phyloP scores from a whole-genome alignment of 2,329 filamentous ascomycete genomes.

The Colletotrichum costaricense region DNA sequence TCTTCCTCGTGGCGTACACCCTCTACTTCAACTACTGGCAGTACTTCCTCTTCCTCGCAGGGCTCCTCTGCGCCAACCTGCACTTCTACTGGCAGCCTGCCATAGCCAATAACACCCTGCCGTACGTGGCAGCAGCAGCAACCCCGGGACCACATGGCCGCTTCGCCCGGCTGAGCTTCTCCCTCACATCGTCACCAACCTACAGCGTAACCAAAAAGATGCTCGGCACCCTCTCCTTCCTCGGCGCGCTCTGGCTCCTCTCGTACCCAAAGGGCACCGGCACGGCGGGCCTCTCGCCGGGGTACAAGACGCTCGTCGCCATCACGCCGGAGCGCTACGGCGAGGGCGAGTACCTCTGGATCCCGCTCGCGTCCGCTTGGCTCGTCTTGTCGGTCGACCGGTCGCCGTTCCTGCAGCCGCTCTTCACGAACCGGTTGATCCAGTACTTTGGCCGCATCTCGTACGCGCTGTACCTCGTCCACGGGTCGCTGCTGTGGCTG shows the following conservation, averaged over 20 bases:
- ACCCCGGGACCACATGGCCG: neutral
- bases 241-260: slow-evolving; percentile 14
- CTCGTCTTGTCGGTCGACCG: slow-evolving; percentile 16
- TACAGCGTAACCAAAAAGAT: neutral
- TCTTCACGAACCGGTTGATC: slow-evolving; percentile 69
- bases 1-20: slow-evolving; percentile 53
- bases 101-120: neutral
- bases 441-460: slow-evolving; percentile 73
- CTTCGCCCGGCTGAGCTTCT: neutral
- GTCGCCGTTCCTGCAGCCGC: slow-evolving; percentile 59
- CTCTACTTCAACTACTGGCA: slow-evolving; percentile 37
- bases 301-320: neutral
- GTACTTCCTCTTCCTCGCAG: slow-evolving; percentile 26
- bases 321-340: neutral
- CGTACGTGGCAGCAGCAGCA: neutral
- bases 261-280: slow-evolving; percentile 4
- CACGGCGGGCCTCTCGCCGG: slow-evolving; percentile 6
- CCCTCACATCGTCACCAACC: neutral
- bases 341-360: slow-evolving; percentile 8
- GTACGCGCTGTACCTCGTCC: slow-evolving; percentile 72
- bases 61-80: slow-evolving; percentile 1
- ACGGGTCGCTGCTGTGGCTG: slow-evolving; percentile 70
- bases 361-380: slow-evolving; percentile 12
- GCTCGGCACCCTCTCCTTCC: neutral
- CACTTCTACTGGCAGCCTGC: slow-evolving; percentile 45